Evolutionary conservation across 176 grass and related monocot species (phyloP).

Genomic region (Thalia dealbata): DNA sequence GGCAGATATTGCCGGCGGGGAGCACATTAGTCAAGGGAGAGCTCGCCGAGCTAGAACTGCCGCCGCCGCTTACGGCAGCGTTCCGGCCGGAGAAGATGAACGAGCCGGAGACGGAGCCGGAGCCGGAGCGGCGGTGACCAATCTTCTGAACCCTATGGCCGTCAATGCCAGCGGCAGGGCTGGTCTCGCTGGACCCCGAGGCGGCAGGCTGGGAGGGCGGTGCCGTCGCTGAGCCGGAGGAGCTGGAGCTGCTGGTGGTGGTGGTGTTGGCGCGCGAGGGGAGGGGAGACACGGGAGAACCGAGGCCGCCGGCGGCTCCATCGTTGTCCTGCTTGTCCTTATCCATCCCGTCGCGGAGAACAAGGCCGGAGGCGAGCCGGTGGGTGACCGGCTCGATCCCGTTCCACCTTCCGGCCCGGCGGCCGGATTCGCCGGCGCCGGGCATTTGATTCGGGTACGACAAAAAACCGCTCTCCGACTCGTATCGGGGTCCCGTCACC

Average conservation of each 20-base stretch:
- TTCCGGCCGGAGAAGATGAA: constrained; percentile 63
- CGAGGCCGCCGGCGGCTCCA: background rate
- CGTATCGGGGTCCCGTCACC: too few species aligned
- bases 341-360: background rate
- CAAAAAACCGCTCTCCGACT: background rate
- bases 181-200: constrained; percentile 20
- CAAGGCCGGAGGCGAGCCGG: constrained; percentile 4
- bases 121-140: constrained; percentile 57
- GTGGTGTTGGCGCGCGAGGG: constrained; percentile 11
- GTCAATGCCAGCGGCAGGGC: constrained; percentile 33
- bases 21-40: constrained; percentile 79
- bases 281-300: constrained; percentile 19
- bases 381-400: constrained; percentile 5
- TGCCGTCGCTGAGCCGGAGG: constrained; percentile 20
- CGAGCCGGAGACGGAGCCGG: constrained; percentile 59
- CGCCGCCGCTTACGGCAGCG: constrained; percentile 21
- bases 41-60: constrained; percentile 56
- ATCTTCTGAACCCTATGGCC: constrained; percentile 20
- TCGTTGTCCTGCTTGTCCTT: constrained; percentile 9
- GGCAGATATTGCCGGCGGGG: constrained; percentile 76
- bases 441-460: background rate
- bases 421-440: constrained; percentile 1
- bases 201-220: constrained; percentile 21
- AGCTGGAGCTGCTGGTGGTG: constrained; percentile 25
- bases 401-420: background rate